These are phyloP conservation scores for Lichtheimia hyalospora DNA, from an alignment of 371 early-diverging fungal genomes.

Conservation along the genomic window DNA sequence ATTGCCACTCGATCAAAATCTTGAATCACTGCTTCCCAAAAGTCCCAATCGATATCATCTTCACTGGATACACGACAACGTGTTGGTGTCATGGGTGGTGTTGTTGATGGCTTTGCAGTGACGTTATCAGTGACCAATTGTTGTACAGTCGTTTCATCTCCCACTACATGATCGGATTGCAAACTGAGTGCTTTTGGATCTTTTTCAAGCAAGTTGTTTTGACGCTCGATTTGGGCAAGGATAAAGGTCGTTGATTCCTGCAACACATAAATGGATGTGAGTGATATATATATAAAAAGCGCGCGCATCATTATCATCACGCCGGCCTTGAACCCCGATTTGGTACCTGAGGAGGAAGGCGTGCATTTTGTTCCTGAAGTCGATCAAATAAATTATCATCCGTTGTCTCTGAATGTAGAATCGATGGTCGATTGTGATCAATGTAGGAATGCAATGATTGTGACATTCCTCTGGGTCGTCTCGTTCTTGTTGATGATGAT, in stretches of 20 bases:
- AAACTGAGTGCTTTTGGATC: constrained; percentile 59
- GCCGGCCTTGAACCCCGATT: too few relatives aligned
- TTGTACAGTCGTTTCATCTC: constrained; percentile 45
- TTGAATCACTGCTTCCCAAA: constrained; percentile 86
- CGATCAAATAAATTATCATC: constrained; percentile 11
- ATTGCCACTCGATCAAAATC: constrained; percentile 64
- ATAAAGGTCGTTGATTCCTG: constrained; percentile 57
- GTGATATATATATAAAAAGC: neutral
- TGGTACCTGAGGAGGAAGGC: constrained; percentile 37
- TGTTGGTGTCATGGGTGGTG: neutral
- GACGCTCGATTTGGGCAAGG: constrained; percentile 59
- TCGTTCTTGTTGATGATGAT: neutral
- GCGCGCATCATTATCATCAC: too few relatives aligned
- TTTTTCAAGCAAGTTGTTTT: constrained; percentile 53
- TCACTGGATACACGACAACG: neutral
- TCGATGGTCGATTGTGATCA: neutral
- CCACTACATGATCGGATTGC: constrained; percentile 28
- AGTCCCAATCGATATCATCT: constrained; percentile 58
- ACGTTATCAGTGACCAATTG: constrained; percentile 49
- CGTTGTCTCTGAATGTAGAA: neutral
- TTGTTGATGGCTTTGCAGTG: neutral
- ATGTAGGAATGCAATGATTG: neutral
- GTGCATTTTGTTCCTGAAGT: constrained; percentile 40
- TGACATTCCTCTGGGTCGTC: neutral
- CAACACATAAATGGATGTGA: neutral